These are phyloP conservation scores for Suhomyces choctaworum DNA, from an alignment of 1,139 yeast species.

Conservation along the genomic window DNA sequence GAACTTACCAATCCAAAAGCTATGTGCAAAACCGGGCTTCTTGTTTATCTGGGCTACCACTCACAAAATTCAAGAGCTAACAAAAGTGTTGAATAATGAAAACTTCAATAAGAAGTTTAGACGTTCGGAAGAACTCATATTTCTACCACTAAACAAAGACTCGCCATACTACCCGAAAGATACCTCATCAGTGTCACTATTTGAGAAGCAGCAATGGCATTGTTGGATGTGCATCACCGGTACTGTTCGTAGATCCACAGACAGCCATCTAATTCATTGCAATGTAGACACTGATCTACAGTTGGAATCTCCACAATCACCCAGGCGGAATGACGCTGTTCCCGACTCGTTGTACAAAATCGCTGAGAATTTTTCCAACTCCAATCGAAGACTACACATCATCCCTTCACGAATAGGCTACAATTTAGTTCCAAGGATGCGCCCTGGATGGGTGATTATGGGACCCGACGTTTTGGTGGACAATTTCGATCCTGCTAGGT, in stretches of 20 bases:
- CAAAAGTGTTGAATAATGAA: constrained; percentile 55
- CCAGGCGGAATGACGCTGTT: constrained; percentile 39
- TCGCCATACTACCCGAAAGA: constrained; percentile 60
- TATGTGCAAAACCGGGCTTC: constrained; percentile 84
- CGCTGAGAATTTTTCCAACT: constrained; percentile 87
- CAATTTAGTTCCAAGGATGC: constrained; percentile 61
- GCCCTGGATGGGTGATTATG: constrained; percentile 91
- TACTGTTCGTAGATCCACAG: constrained; percentile 83
- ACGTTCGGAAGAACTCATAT: constrained; percentile 83
- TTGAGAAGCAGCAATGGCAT: constrained; percentile 73
- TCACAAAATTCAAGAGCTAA: constrained; percentile 63
- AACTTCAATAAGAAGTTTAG: constrained; percentile 67
- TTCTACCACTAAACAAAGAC: constrained; percentile 57
- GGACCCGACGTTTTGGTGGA: constrained; percentile 79
- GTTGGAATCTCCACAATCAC: constrained; percentile 40
- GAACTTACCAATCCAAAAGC: constrained; percentile 65
- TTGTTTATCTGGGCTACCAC: constrained; percentile 85
- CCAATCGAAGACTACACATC: constrained; percentile 80
- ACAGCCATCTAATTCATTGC: constrained; percentile 83
- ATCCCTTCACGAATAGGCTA: constrained; percentile 70
- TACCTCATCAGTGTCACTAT: constrained; percentile 27
- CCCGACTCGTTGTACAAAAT: constrained; percentile 78
- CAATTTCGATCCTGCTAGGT: constrained; percentile 52
- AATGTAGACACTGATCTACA: constrained; percentile 88
- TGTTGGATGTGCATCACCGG: constrained; percentile 98